Evolutionary conservation across 1,139 yeast genomes (phyloP).

Genomic region (Pichia inconspicua): DNA sequence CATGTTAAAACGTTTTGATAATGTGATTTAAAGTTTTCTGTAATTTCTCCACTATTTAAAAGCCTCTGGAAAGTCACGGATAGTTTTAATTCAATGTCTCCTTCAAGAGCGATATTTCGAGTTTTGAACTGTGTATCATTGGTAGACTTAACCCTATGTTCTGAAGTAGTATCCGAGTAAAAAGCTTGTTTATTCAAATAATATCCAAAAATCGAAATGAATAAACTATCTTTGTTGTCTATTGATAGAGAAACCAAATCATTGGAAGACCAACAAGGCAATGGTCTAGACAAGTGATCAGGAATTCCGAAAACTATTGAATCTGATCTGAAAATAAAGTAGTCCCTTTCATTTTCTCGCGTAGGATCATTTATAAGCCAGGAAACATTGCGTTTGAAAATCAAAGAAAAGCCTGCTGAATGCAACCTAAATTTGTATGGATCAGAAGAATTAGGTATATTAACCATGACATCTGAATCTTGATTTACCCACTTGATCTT

Average conservation of each 20-base stretch:
- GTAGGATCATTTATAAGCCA: conserved; percentile 50
- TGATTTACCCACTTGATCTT: conserved; percentile 38
- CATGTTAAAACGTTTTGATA: conserved; percentile 56
- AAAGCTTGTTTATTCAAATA: conserved; percentile 15
- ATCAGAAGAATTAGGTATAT: conserved; percentile 62
- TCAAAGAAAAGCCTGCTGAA: conserved; percentile 72
- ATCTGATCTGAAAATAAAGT: conserved; percentile 58
- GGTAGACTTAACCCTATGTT: conserved; percentile 3
- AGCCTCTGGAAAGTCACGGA: conserved; percentile 55
- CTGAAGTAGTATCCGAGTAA: conserved; percentile 9
- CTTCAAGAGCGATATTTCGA: conserved; percentile 48
- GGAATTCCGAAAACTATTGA: conserved; percentile 66
- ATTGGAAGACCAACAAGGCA: conserved; percentile 55
- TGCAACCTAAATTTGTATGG: conserved; percentile 69
- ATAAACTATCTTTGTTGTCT: conserved; percentile 8
- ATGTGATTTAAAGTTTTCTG: conserved; percentile 58
- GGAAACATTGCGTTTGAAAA: conserved; percentile 63
- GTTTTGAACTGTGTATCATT: conserved; percentile 35
- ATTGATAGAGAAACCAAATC: conserved; percentile 24
- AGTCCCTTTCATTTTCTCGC: conserved; percentile 33
- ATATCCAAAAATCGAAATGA: conserved; percentile 19
- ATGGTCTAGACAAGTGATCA: conserved; percentile 50
- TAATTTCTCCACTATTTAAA: conserved; percentile 31
- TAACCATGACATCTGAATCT: conserved; percentile 48
- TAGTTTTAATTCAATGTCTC: conserved; percentile 51